Evolutionary conservation across 495 filamentous ascomycete species (phyloP), one percentile per base, ranked within the genome.

Genomic region (Hypoxylon trugodes): DNA sequence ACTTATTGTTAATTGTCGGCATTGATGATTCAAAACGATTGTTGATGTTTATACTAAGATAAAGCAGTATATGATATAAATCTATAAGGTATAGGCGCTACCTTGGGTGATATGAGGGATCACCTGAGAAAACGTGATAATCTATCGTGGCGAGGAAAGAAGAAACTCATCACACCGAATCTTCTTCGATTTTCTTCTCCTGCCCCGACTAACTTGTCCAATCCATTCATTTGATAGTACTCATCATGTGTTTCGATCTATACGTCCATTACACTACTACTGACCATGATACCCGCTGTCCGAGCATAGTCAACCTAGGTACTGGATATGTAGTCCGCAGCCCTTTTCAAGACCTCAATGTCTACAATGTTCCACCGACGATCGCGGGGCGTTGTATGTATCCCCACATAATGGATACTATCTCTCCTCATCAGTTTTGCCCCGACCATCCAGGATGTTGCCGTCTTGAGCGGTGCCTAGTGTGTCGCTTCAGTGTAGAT

Each of bases 251-350:
- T 24, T 8, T 67, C 33, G 21, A 40, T 0, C 10, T 68, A 3
- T 28, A 30, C 22, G 18, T 51, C 3, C 59, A 68, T 30, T 1
- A 55, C 19, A 70, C 68, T n/a, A 10, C 45, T 1, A 13, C 12
- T 4, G 36, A 43, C 10, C 65, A 68, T 21, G 68, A 70, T 8
- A 65, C 56, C 3, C 68, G 60, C 0, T 63, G 32, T 35, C 22
- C 6, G 6, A 43, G 55, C 19, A 33, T 59, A 8, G 3, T 70
- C 0, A 59, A 70, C 19, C 65, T 65, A 2, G 24, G 21, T 1
- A 70, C 68, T 1, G 51, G 64, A 1, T 65, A 68, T 16, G 55
- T 47, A 0, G 60, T 70, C 6, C 41, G 47, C n/a, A 61, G 55
- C 13, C 68, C 68, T 0, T 70, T 38, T 16, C 68, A 68, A 19